A percentile compares a stretch with the other conserved stretches of the same genome.
phyloP scores from a whole-genome alignment of 257 asterid species.

The Fraxinus excelsior region DNA sequence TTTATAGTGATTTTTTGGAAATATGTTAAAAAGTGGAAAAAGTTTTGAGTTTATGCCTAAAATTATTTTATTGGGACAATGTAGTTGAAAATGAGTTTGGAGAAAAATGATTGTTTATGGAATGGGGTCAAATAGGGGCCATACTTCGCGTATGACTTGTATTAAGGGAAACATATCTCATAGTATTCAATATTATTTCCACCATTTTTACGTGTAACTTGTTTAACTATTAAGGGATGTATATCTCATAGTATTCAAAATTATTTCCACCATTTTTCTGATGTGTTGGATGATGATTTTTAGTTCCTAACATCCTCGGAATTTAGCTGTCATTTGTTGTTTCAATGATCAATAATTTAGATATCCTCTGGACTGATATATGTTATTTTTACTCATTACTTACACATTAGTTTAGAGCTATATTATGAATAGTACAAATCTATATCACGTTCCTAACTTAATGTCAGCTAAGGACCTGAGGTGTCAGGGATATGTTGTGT shows the following conservation, averaged over 20 bases:
- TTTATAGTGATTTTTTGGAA: too few species aligned
- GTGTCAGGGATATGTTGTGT: conserved; percentile 11
- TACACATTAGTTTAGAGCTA: conserved; percentile 11
- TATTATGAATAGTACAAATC: background rate
- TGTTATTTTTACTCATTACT: background rate
- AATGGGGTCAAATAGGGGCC: too few species aligned
- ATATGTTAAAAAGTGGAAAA: too few species aligned
- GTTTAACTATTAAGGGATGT: too few species aligned
- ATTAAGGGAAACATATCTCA: background rate
- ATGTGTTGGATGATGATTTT: background rate
- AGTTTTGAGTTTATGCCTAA: too few species aligned
- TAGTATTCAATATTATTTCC: too few species aligned
- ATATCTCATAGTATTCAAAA: too few species aligned
- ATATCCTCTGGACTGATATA: background rate
- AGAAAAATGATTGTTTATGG: too few species aligned
- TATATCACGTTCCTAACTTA: background rate
- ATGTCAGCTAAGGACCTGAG: background rate
- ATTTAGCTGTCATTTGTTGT: conserved; percentile 13
- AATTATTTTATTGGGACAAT: too few species aligned
- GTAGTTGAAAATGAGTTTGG: too few species aligned
- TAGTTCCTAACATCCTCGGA: background rate
- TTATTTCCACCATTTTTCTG: background rate
- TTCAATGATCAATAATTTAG: background rate
- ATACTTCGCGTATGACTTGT: background rate
- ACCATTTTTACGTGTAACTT: too few species aligned